Evolutionary conservation across 2,329 filamentous ascomycete species (phyloP).

Genomic region (Pseudogymnoascus pannorum): DNA sequence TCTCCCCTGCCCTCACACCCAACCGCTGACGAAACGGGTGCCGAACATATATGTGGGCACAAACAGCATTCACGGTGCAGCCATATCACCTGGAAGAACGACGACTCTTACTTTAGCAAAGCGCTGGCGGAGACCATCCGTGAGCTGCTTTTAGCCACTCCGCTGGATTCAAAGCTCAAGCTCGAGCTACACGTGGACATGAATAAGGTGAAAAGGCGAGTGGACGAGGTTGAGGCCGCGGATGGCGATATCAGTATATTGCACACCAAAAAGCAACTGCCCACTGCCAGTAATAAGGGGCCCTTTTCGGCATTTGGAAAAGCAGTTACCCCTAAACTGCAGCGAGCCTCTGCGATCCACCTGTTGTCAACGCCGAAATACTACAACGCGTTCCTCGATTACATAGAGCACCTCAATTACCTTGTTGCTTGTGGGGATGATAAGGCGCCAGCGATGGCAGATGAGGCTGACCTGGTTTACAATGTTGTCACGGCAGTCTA

Average conservation of each 20-base stretch:
- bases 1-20: not conserved
- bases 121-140: not conserved
- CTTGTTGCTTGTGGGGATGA: constrained; percentile 1
- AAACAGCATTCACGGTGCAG: not conserved
- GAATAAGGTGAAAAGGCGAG: not conserved
- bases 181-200: constrained; percentile 3
- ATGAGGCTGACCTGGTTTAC: not conserved
- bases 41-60: not conserved
- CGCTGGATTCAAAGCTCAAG: not conserved
- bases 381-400: constrained; percentile 4
- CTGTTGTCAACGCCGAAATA: not conserved
- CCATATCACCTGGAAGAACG: constrained; percentile 1
- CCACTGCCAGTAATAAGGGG: not conserved
- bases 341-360: not conserved
- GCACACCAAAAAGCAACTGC: not conserved
- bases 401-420: not conserved
- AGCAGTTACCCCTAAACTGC: not conserved
- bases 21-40: too few species aligned
- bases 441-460: not conserved
- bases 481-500: not conserved
- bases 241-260: not conserved
- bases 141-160: not conserved
- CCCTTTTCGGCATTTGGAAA: not conserved
- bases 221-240: not conserved
- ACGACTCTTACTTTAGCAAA: not conserved